phyloP scores from a whole-genome alignment of 305 asterid genomes.

The Fraxinus ornus region DNA sequence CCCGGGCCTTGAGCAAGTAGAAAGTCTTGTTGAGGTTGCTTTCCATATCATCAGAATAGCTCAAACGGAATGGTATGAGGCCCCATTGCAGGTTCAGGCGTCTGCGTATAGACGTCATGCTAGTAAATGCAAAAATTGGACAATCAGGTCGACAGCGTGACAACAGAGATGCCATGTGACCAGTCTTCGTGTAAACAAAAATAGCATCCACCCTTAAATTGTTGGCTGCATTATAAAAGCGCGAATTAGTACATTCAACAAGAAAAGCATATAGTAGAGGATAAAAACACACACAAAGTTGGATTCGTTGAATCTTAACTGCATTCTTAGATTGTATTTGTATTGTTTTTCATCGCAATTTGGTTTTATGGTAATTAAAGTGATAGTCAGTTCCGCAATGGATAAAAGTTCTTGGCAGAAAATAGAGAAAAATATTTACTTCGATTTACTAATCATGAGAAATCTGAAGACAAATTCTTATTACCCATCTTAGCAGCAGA shows the following conservation, averaged over 20 bases:
- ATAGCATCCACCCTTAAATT: slow-evolving; percentile 90
- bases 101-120: slow-evolving; percentile 78
- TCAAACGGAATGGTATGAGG: slow-evolving; percentile 85
- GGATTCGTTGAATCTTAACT: neutral
- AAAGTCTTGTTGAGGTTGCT: slow-evolving; percentile 92
- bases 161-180: slow-evolving; percentile 96
- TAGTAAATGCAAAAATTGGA: slow-evolving; percentile 96
- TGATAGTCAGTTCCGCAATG: neutral
- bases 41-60: slow-evolving; percentile 95
- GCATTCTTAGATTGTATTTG: neutral
- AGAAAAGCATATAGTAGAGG: neutral
- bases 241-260: slow-evolving; percentile 18
- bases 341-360: neutral
- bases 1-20: slow-evolving; percentile 83
- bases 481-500: slow-evolving; percentile 99
- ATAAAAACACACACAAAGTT: neutral
- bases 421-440: neutral
- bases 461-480: slow-evolving; percentile 19
- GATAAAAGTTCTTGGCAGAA: neutral
- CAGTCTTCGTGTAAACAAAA: slow-evolving; percentile 82
- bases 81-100: slow-evolving; percentile 99
- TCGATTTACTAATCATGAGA: neutral
- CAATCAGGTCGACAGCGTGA: slow-evolving; percentile 98
- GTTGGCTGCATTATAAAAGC: slow-evolving; percentile 57
- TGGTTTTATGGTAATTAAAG: neutral